phyloP scores from a whole-genome alignment of 768 basidiomycete genomes.

The Agaricus sinodeliciosus region DNA sequence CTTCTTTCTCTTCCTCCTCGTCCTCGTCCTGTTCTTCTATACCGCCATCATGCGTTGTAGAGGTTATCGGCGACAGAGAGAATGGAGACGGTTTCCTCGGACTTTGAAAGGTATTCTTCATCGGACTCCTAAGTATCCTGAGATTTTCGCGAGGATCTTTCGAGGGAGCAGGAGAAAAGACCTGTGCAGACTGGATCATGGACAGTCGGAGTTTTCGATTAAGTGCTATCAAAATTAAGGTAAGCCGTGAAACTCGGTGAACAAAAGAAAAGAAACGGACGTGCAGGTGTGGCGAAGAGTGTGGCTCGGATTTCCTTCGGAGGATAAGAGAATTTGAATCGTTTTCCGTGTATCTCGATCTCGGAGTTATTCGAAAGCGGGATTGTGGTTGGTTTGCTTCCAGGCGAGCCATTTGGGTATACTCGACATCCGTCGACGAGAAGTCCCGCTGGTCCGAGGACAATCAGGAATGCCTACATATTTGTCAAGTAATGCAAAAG shows the following conservation, averaged over 20 bases:
- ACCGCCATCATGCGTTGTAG: neutral
- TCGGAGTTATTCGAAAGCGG: slow-evolving; percentile 60
- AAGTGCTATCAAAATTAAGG: slow-evolving; percentile 16
- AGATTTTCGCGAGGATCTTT: slow-evolving; percentile 57
- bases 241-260: slow-evolving; percentile 2
- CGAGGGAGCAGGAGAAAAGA: slow-evolving; percentile 62
- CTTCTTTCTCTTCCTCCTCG: slow-evolving; percentile 32
- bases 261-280: slow-evolving; percentile 22
- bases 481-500: neutral
- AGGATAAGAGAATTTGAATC: slow-evolving; percentile 69
- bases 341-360: slow-evolving; percentile 62
- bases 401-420: slow-evolving; percentile 33
- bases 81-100: slow-evolving; percentile 21
- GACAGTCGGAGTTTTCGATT: slow-evolving; percentile 57
- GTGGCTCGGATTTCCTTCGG: slow-evolving; percentile 61
- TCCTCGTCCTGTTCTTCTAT: slow-evolving; percentile 12
- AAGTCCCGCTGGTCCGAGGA: slow-evolving; percentile 52
- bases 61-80: slow-evolving; percentile 16
- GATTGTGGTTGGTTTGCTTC: slow-evolving; percentile 40
- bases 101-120: slow-evolving; percentile 32
- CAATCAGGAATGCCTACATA: slow-evolving; percentile 57
- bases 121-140: slow-evolving; percentile 52
- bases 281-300: slow-evolving; percentile 43
- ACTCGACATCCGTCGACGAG: slow-evolving; percentile 59
- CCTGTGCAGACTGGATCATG: slow-evolving; percentile 70